Evolutionary conservation across 1,284 basidiomycete genomes (phyloP).

Genomic region (Ustilago cynodontis): DNA sequence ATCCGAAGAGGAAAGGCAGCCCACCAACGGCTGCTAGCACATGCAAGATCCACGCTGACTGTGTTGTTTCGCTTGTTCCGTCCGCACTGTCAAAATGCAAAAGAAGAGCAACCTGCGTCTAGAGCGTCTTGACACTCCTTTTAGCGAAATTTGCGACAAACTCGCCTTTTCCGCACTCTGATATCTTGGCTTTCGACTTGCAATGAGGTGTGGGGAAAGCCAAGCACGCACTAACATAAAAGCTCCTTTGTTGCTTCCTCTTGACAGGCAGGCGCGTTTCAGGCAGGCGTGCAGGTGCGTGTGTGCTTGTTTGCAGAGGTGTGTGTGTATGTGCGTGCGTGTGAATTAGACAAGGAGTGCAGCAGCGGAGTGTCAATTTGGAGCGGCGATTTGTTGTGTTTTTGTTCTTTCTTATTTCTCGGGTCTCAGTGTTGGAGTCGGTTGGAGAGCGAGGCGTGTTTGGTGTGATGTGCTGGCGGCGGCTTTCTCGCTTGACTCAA

Average conservation of each 20-base stretch:
- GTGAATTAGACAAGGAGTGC: background rate
- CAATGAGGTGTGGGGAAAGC: slow-evolving; percentile 1
- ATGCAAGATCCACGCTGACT: slow-evolving; percentile 11
- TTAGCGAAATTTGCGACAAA: background rate
- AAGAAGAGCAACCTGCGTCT: slow-evolving; percentile 5
- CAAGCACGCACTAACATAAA: background rate
- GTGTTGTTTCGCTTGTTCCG: background rate
- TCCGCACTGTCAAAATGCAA: slow-evolving; percentile 9
- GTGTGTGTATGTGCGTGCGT: slow-evolving; percentile 4
- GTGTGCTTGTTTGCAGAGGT: background rate
- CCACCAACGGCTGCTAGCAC: background rate
- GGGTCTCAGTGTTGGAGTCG: slow-evolving; percentile 1
- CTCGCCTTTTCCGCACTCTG: background rate
- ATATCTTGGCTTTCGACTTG: background rate
- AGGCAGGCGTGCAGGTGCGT: slow-evolving; percentile 10
- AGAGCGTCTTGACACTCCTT: background rate
- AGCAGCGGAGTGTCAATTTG: slow-evolving; percentile 2
- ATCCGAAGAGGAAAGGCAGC: background rate
- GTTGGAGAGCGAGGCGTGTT: background rate
- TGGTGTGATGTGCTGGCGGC: slow-evolving; percentile 5
- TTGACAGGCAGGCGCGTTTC: background rate
- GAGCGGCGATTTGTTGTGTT: slow-evolving; percentile 3
- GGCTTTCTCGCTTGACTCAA: slow-evolving; percentile 4
- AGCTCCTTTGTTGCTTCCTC: background rate
- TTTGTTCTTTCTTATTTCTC: background rate